Conservation (phyloP, 108 stramenopile genomes). For the Cyclotella cryptica region DNA sequence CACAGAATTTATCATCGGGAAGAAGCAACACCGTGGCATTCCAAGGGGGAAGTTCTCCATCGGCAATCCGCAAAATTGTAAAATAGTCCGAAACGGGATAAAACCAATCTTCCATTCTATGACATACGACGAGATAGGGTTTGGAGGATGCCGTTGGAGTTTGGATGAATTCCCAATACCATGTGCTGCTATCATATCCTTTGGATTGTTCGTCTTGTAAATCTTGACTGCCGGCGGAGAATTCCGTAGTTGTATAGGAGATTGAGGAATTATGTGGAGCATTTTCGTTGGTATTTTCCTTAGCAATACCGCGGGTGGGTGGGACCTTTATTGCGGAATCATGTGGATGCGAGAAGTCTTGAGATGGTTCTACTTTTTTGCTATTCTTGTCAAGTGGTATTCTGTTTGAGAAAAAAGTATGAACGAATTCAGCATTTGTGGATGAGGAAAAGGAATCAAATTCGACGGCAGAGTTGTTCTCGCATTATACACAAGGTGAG, state of each 20-base stretch:
- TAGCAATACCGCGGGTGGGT: no score
- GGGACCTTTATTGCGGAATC: no score
- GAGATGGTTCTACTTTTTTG: no score
- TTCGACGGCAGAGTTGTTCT: neutral
- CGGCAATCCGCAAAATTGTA: neutral
- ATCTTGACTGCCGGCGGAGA: neutral
- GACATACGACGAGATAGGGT: conserved; percentile 17
- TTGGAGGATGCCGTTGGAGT: neutral
- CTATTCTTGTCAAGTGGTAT: no score
- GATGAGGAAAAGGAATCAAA: neutral
- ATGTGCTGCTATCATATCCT: neutral
- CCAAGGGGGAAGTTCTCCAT: conserved; percentile 25
- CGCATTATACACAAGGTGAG: neutral
- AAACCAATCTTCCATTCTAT: conserved; percentile 8
- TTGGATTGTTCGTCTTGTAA: neutral
- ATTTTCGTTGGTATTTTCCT: neutral
- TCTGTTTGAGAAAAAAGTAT: no score
- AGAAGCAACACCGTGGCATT: conserved; percentile 24
- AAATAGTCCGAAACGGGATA: neutral
- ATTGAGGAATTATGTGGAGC: neutral
- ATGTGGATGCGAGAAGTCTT: no score
- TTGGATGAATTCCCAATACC: conserved; percentile 9
- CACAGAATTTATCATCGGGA: neutral
- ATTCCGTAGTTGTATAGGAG: neutral
- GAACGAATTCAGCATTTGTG: neutral